A percentile compares a stretch with the other conserved stretches of the same genome.
phyloP scores from a whole-genome alignment of 805 yeast species.

The Candida nitratophila region DNA sequence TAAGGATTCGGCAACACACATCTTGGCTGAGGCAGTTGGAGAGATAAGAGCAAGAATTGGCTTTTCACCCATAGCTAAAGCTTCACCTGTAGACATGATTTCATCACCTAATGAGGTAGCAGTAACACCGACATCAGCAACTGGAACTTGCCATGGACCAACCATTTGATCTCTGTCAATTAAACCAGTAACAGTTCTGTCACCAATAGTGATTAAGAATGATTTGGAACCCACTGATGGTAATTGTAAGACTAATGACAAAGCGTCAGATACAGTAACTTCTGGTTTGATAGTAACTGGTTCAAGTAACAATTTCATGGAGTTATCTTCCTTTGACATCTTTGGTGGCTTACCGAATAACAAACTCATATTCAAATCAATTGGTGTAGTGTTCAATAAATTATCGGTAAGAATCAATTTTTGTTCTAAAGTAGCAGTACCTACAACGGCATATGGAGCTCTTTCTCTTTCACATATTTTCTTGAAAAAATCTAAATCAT shows the following conservation, averaged over 20 bases:
- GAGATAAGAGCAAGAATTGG: slow-evolving; percentile 85
- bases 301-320: slow-evolving; percentile 49
- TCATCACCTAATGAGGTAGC: slow-evolving; percentile 79
- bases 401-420: slow-evolving; percentile 76
- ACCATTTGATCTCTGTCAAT: slow-evolving; percentile 98
- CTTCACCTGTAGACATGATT: slow-evolving; percentile 81
- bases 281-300: slow-evolving; percentile 25
- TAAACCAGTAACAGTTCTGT: slow-evolving; percentile 94
- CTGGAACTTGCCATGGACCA: slow-evolving; percentile 99
- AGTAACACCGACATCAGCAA: slow-evolving; percentile 96
- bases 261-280: slow-evolving; percentile 51
- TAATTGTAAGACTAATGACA: slow-evolving; percentile 74
- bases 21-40: slow-evolving; percentile 87
- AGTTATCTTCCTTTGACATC: slow-evolving; percentile 69
- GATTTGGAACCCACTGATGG: slow-evolving; percentile 95
- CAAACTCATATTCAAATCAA: slow-evolving; percentile 91
- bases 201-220: slow-evolving; percentile 96
- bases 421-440: slow-evolving; percentile 84
- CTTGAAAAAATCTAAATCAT: slow-evolving; percentile 63
- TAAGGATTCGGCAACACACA: slow-evolving; percentile 93
- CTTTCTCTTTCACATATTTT: slow-evolving; percentile 90
- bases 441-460: slow-evolving; percentile 94
- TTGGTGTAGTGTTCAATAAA: slow-evolving; percentile 74
- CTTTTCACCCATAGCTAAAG: slow-evolving; percentile 94
- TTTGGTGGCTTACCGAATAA: slow-evolving; percentile 97